Percentiles rank a stretch among this genome's conserved stretches.
These are phyloP conservation scores for Pseudopithomyces chartarum DNA, from an alignment of 2,329 filamentous ascomycete species.

Conservation along the genomic window DNA sequence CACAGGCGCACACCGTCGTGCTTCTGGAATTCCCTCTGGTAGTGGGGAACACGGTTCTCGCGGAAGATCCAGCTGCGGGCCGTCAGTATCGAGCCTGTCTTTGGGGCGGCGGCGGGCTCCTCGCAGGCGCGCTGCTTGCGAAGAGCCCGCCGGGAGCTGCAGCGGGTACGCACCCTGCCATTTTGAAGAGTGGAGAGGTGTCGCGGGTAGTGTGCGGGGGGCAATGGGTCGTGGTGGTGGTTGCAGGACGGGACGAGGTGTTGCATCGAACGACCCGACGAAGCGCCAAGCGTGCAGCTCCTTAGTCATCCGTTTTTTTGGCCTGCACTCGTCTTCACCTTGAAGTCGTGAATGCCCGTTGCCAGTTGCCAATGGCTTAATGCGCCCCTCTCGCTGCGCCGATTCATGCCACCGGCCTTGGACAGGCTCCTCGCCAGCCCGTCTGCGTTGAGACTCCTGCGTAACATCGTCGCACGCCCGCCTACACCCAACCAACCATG, in stretches of 20 bases:
- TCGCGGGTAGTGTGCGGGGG: constrained; percentile 29
- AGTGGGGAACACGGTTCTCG: constrained; percentile 75
- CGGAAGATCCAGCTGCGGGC: constrained; percentile 61
- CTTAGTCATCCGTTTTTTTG: constrained; percentile 24
- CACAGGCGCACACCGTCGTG: constrained; percentile 75
- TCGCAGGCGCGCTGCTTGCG: constrained; percentile 11
- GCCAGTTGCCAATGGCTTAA: constrained; percentile 25
- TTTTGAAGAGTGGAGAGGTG: constrained; percentile 46
- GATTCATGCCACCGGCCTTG: constrained; percentile 52
- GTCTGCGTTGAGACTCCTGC: constrained; percentile 48
- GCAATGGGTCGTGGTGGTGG: constrained; percentile 41
- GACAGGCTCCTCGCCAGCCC: constrained; percentile 53
- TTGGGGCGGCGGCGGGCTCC: constrained; percentile 15
- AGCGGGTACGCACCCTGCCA: constrained; percentile 47
- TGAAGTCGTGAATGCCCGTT: no score
- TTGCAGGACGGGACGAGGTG: constrained; percentile 28
- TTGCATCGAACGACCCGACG: constrained; percentile 34
- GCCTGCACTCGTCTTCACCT: no score
- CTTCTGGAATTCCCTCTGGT: constrained; percentile 76
- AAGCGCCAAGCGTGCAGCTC: constrained; percentile 2
- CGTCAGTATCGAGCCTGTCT: constrained; percentile 36
- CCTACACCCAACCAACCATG: constrained; percentile 24
- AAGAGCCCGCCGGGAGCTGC: constrained; percentile 16
- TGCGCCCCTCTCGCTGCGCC: constrained; percentile 13
- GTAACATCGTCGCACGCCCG: constrained; percentile 34